These are phyloP conservation scores for Neocatenulostroma microsporum DNA, from an alignment of 2,329 filamentous ascomycete genomes.

Conservation along the genomic window DNA sequence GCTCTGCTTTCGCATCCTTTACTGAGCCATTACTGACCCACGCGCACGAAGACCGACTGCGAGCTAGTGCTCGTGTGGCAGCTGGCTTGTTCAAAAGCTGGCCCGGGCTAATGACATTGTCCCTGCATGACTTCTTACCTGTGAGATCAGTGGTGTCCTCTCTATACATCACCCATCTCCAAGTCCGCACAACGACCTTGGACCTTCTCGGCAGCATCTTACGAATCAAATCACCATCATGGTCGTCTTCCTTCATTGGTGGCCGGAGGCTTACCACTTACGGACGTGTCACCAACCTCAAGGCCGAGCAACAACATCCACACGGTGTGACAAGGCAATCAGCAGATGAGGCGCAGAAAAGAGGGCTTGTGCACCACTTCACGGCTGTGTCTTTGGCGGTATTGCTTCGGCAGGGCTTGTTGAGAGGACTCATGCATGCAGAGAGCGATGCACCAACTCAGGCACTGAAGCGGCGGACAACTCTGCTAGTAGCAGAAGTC, in stretches of 20 bases:
- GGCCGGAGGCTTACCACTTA: conserved; percentile 91
- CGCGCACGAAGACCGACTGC: conserved; percentile 57
- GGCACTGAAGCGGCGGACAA: conserved; percentile 76
- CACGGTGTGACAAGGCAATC: conserved; percentile 50
- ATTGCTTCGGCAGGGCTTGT: conserved; percentile 70
- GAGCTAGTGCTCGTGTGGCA: conserved; percentile 87
- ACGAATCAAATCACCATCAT: conserved; percentile 85
- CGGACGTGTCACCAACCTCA: conserved; percentile 82
- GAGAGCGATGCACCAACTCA: conserved; percentile 61
- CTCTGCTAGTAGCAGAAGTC: conserved; percentile 81
- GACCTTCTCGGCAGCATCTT: conserved; percentile 79
- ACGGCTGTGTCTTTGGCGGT: conserved; percentile 80
- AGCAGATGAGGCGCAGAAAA: conserved; percentile 55
- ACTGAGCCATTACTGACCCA: conserved; percentile 64
- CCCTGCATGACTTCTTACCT: conserved; percentile 79
- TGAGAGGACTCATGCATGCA: conserved; percentile 48
- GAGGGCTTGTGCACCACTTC: conserved; percentile 86
- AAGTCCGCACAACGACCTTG: conserved; percentile 66
- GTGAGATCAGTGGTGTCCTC: conserved; percentile 71
- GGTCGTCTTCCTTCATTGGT: conserved; percentile 92
- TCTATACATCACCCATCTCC: conserved; percentile 50
- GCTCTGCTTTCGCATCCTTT: conserved; percentile 79
- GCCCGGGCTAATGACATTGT: conserved; percentile 82
- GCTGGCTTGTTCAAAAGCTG: conserved; percentile 85
- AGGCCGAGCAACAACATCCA: conserved; percentile 48